Percentiles rank a stretch among this genome's conserved stretches.
phyloP scores from a whole-genome alignment of 345 rosid genomes.

The Streptanthus diversifolius region DNA sequence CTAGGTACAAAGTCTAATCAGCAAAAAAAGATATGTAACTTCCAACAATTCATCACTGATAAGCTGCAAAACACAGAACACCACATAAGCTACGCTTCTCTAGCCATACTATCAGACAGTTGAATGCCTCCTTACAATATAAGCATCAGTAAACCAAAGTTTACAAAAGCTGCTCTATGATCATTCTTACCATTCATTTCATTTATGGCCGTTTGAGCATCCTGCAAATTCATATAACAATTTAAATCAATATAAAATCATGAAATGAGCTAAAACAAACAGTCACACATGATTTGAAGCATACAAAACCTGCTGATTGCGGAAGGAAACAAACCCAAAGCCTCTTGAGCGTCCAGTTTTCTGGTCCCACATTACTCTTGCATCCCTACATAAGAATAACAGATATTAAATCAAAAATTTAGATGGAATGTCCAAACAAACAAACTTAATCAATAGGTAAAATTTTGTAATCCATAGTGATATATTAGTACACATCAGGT shows the following conservation, averaged over 20 bases:
- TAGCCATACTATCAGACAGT: not conserved
- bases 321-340: conserved; percentile 89
- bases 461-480: not conserved
- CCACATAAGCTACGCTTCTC: not conserved
- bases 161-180: not conserved
- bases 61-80: not conserved
- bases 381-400: conserved; percentile 46
- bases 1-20: too few relatives aligned
- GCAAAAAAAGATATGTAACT: not conserved
- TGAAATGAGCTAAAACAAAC: not conserved
- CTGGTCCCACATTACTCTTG: conserved; percentile 97
- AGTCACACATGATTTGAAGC: not conserved
- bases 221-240: conserved; percentile 41
- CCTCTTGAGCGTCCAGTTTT: conserved; percentile 97
- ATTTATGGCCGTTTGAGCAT: conserved; percentile 81
- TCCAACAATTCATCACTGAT: not conserved
- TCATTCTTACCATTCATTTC: conserved; percentile 67
- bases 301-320: conserved; percentile 58
- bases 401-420: not conserved
- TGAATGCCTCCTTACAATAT: not conserved
- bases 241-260: not conserved
- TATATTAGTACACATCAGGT: not conserved
- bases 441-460: not conserved
- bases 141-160: not conserved
- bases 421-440: not conserved